These are phyloP conservation scores for Coemansia sp. DNA, from an alignment of 192 early-diverging fungal genomes.

Conservation along the genomic window DNA sequence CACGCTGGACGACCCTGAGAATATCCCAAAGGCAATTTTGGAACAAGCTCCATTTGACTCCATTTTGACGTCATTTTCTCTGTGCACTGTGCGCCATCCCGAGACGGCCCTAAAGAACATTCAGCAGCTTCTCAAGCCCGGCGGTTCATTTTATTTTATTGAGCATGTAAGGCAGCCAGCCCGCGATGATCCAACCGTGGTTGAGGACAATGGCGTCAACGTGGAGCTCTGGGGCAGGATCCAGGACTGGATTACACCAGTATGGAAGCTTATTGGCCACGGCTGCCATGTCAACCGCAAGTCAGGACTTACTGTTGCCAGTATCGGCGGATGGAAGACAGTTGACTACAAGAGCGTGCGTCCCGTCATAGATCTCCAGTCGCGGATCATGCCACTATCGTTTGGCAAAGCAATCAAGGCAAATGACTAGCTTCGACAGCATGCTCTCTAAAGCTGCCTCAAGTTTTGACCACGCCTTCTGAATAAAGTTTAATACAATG, in stretches of 20 bases:
- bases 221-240: constrained; percentile 29
- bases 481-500: no score
- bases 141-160: constrained; percentile 36
- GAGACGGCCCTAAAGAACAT: constrained; percentile 21
- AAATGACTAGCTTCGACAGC: not conserved
- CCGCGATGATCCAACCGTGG: constrained; percentile 13
- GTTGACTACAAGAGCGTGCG: constrained; percentile 40
- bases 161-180: constrained; percentile 45
- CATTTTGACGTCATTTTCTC: constrained; percentile 37
- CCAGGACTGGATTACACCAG: constrained; percentile 30
- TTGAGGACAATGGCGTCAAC: constrained; percentile 33
- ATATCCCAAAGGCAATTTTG: constrained; percentile 29
- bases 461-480: no score
- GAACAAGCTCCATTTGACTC: constrained; percentile 42
- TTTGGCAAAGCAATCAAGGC: constrained; percentile 46
- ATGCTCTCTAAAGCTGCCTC: not conserved
- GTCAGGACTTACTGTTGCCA: constrained; percentile 29
- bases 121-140: constrained; percentile 20
- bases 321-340: constrained; percentile 16
- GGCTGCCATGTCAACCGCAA: constrained; percentile 31
- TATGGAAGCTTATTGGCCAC: constrained; percentile 28
- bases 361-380: constrained; percentile 27
- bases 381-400: constrained; percentile 37
- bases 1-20: constrained; percentile 15
- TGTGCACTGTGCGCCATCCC: constrained; percentile 29